Conservation (phyloP, 306 rosid genomes). For the Gastrolobium villosum region DNA sequence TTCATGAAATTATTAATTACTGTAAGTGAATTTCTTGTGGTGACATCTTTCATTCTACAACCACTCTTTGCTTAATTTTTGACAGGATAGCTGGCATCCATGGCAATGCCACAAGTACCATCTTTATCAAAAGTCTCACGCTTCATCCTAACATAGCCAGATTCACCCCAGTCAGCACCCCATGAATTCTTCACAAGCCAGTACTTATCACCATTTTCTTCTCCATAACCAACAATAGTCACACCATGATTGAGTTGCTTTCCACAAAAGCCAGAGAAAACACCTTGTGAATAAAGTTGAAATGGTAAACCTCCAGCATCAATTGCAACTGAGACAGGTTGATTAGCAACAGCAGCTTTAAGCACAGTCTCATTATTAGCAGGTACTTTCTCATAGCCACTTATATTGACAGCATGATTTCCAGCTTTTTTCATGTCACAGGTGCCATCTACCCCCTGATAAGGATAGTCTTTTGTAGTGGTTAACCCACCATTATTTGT, state of each 20-base stretch:
- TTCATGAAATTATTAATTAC: slow-evolving; percentile 14
- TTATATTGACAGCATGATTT: slow-evolving; percentile 51
- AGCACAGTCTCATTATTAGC: slow-evolving; percentile 56
- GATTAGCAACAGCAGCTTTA: slow-evolving; percentile 71
- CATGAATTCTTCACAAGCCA: slow-evolving; percentile 88
- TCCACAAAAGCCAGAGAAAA: slow-evolving; percentile 68
- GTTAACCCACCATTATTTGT: slow-evolving; percentile 59
- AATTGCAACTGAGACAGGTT: slow-evolving; percentile 74
- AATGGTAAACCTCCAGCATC: slow-evolving; percentile 63
- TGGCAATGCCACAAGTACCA: slow-evolving; percentile 83
- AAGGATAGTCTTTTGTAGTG: slow-evolving; percentile 61
- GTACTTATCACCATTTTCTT: slow-evolving; percentile 49
- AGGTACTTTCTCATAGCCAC: slow-evolving; percentile 69
- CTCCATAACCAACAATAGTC: slow-evolving; percentile 72
- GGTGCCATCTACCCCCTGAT: slow-evolving; percentile 54
- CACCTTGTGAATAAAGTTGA: slow-evolving; percentile 72
- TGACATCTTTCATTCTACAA: slow-evolving; percentile 33
- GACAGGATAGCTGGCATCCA: slow-evolving; percentile 74
- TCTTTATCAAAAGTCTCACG: slow-evolving; percentile 41
- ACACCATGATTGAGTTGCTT: slow-evolving; percentile 77
- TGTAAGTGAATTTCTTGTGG: slow-evolving; percentile 10
- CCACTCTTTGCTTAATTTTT: slow-evolving; percentile 25
- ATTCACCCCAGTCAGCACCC: slow-evolving; percentile 82
- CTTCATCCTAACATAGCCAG: slow-evolving; percentile 68
- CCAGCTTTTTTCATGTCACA: slow-evolving; percentile 51